Conservation (phyloP, 805 yeast species). For the Pichia deserticola region DNA sequence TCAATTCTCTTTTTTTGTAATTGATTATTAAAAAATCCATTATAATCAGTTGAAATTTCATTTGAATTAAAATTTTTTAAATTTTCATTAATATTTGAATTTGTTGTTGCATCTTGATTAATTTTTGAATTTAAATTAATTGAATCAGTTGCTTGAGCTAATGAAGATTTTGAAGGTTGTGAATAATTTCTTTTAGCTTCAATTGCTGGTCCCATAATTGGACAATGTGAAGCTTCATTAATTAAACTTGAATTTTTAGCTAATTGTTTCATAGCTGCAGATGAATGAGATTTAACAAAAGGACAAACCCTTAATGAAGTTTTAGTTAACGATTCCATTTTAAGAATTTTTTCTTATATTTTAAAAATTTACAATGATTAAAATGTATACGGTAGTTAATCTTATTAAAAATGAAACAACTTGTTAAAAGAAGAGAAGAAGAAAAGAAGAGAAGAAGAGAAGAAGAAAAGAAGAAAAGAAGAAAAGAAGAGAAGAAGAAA, state of each 20-base stretch:
- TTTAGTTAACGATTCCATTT: constrained; percentile 74
- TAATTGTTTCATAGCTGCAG: constrained; percentile 52
- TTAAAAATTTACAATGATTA: background rate
- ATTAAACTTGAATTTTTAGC: constrained; percentile 40
- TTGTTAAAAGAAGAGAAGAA: no score
- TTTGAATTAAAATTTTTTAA: constrained; percentile 30
- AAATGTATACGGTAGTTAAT: no score
- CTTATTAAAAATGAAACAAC: no score
- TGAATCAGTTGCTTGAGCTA: constrained; percentile 38
- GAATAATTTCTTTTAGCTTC: constrained; percentile 37
- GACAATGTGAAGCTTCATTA: constrained; percentile 66
- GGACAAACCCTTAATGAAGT: constrained; percentile 80
- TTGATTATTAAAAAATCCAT: constrained; percentile 60
- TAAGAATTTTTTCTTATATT: background rate
- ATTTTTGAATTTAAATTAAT: constrained; percentile 18
- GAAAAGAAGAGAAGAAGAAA: background rate
- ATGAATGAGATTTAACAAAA: constrained; percentile 54
- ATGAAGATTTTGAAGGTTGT: constrained; percentile 37
- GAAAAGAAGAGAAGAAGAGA: background rate
- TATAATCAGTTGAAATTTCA: constrained; percentile 60
- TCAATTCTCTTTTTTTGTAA: constrained; percentile 71
- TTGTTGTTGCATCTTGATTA: constrained; percentile 28
- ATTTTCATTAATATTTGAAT: constrained; percentile 17
- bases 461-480: background rate
- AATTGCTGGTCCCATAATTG: constrained; percentile 84